Base-by-base conservation (phyloP, 2,329 filamentous ascomycete species). In the Rhexocercosporidium sp. region DNA sequence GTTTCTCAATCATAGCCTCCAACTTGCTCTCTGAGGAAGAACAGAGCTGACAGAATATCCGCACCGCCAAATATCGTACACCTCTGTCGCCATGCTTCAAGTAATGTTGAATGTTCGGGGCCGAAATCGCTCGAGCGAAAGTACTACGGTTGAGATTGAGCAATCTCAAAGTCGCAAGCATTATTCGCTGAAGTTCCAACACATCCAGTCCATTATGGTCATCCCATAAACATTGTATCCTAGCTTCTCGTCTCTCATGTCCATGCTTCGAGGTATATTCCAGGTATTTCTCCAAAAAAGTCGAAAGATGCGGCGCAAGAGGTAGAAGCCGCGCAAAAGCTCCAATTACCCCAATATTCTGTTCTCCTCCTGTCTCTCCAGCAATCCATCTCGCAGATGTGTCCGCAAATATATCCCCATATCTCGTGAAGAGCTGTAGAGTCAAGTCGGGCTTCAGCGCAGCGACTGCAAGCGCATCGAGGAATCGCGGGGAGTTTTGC, bases 251-350 rank as follows among this genome's bases (percentile, higher is more conserved):
- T 71, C 71, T 65, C 29, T 65, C 64, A 31, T 67, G 64, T 78
- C 76, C 68, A 79, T 73, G 71, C 71, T 70, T 74, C 16, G 64
- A 37, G 4, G 66, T 69, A 29, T 44, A 71, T 62, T 71, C 59
- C 18, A 80, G 71, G 67, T 78, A 77, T 75, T 83, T 82, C 79
- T 90, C 86, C 69, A 93, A 85, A 77, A 94, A 92, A 67, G 89
- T 86, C 62, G 90, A 88, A 51, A 98, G 83, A 76, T 95, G 88
- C 60, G 93, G 92, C 71, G 92, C 92, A 82, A 96, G 90, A 20
- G 93, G 92, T 73, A 97, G 79, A 70, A 97, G 85, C 75, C 92
- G 87, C 68, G 92, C 91, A 81, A 97, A 92, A 37, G 92, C 90
- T 65, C 90, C 85, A 70, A 95, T 85, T 62, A 90, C 79, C 64